Evolutionary conservation across 306 rosid genomes (phyloP).

Genomic region (Arachis hypogaea): DNA sequence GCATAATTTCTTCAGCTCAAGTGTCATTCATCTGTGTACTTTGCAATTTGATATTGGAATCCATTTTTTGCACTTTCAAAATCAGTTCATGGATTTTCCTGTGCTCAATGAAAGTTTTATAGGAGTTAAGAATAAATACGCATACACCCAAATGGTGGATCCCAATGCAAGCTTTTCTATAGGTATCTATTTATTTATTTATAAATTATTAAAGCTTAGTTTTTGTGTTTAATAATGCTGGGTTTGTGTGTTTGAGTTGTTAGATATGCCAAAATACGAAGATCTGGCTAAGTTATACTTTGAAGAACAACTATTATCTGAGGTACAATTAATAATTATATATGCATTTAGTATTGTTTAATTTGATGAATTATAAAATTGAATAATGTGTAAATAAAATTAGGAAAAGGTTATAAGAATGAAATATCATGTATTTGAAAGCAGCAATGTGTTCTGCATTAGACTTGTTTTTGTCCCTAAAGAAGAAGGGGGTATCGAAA

Average conservation of each 20-base stretch:
- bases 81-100: conserved; percentile 63
- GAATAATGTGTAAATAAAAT: too few species aligned
- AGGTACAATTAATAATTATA: not conserved
- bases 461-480: conserved; percentile 64
- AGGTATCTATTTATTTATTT: not conserved
- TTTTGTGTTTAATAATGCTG: not conserved
- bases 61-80: not conserved
- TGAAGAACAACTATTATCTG: conserved; percentile 41
- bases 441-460: conserved; percentile 58
- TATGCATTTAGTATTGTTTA: too few species aligned
- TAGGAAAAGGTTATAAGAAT: conserved; percentile 43
- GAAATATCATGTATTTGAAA: conserved; percentile 63
- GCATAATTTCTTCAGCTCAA: too few species aligned
- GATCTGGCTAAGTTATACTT: conserved; percentile 65
- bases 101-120: conserved; percentile 51
- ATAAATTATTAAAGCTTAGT: too few species aligned
- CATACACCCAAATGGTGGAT: conserved; percentile 61
- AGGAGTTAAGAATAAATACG: conserved; percentile 58
- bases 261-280: conserved; percentile 44
- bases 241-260: not conserved
- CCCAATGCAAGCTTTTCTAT: conserved; percentile 40
- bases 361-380: too few species aligned
- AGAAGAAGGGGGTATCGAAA: conserved; percentile 40
- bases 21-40: too few species aligned
- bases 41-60: too few species aligned